Evolutionary conservation across 2,329 filamentous ascomycete species (phyloP).

Genomic region (Emergomyces orientalis): DNA sequence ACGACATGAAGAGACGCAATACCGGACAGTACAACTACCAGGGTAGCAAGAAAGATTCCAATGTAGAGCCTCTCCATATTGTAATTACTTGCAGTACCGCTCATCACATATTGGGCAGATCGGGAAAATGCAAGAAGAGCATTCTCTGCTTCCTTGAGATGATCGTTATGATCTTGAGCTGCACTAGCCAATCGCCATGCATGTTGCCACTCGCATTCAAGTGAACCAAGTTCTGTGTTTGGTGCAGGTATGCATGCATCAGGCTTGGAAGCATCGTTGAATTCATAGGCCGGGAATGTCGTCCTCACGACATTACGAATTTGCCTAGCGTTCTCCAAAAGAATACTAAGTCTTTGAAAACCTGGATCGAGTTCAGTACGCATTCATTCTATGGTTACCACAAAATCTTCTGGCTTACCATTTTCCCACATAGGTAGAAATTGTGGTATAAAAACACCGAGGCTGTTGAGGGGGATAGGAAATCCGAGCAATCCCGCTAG

Average conservation of each 20-base stretch:
- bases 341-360: conserved; percentile 54
- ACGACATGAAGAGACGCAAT: conserved; percentile 23
- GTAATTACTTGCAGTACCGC: conserved; percentile 87
- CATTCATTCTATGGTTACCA: conserved; percentile 12
- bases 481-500: conserved; percentile 79
- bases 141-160: conserved; percentile 19
- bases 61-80: conserved; percentile 48
- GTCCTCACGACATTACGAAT: conserved; percentile 68
- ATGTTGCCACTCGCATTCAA: conserved; percentile 61
- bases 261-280: conserved; percentile 25
- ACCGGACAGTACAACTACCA: conserved; percentile 36
- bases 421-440: conserved; percentile 68
- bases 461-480: conserved; percentile 78
- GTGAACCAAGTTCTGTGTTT: conserved; percentile 39
- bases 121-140: conserved; percentile 51
- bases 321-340: conserved; percentile 71
- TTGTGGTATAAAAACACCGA: conserved; percentile 74
- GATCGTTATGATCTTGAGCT: conserved; percentile 8
- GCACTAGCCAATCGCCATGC: conserved; percentile 20
- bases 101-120: conserved; percentile 69
- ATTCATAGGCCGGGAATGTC: conserved; percentile 53
- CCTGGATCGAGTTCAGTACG: conserved; percentile 23
- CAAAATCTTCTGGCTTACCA: conserved; percentile 37
- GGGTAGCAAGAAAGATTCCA: conserved; percentile 29
- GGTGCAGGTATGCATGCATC: conserved; percentile 19